Conservation (phyloP, 2,329 filamentous ascomycete genomes). For the Penicillium sp. region DNA sequence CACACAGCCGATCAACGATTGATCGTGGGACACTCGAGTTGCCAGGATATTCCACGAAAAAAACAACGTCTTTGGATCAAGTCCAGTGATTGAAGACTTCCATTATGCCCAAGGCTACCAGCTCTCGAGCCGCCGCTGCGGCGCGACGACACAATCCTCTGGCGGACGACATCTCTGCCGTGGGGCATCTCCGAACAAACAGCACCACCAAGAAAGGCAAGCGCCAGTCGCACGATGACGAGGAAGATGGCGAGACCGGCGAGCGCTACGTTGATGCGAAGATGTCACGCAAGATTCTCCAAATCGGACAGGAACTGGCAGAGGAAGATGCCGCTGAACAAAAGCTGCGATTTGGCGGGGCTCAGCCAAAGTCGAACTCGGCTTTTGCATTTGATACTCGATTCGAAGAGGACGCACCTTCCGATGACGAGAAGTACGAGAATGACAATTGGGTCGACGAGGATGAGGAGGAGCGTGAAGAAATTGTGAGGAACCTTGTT, state of each 20-base stretch:
- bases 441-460: slow-evolving; percentile 70
- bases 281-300: slow-evolving; percentile 79
- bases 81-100: neutral
- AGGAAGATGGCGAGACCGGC: slow-evolving; percentile 53
- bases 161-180: slow-evolving; percentile 74
- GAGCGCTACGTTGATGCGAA: slow-evolving; percentile 79
- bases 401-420: slow-evolving; percentile 53
- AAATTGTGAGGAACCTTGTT: slow-evolving; percentile 29
- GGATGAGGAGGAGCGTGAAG: slow-evolving; percentile 54
- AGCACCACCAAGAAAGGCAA: slow-evolving; percentile 64
- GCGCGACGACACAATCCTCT: slow-evolving; percentile 80
- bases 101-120: slow-evolving; percentile 72
- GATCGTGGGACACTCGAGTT: neutral
- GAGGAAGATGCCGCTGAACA: slow-evolving; percentile 66
- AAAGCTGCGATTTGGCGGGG: slow-evolving; percentile 30
- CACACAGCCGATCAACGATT: slow-evolving; percentile 22
- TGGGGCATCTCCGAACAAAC: slow-evolving; percentile 62
- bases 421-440: slow-evolving; percentile 48
- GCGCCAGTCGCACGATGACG: slow-evolving; percentile 49
- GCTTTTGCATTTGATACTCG: slow-evolving; percentile 77
- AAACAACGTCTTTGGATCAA: neutral
- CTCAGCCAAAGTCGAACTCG: slow-evolving; percentile 47
- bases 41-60: neutral
- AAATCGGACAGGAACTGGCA: slow-evolving; percentile 79
- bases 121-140: slow-evolving; percentile 49